These are phyloP conservation scores for Gracilaria vermiculophylla DNA, from an alignment of 23 red algal species.

Conservation along the genomic window DNA sequence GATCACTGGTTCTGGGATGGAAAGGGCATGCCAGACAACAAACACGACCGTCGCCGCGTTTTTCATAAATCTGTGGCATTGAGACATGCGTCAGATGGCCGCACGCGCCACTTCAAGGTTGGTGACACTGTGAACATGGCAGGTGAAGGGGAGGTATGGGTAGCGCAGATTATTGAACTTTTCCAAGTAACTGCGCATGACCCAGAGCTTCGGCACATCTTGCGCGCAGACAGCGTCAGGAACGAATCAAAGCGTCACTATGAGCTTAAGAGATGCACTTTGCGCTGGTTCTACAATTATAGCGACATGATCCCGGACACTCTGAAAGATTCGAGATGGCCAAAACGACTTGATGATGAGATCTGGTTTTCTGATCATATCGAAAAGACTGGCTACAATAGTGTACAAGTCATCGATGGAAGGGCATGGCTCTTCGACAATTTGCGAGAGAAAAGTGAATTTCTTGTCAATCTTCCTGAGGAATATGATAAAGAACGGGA, in stretches of 20 bases:
- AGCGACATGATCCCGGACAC: constrained; percentile 5
- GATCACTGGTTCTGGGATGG: constrained; percentile 9
- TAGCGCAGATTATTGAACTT: constrained; percentile 57
- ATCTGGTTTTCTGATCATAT: constrained; percentile 57
- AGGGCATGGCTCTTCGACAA: constrained; percentile 42
- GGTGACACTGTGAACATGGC: constrained; percentile 60
- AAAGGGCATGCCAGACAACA: neutral
- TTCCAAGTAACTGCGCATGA: constrained; percentile 41
- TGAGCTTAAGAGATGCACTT: constrained; percentile 39
- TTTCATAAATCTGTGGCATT: neutral
- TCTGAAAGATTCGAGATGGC: neutral
- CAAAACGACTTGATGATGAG: constrained; percentile 23
- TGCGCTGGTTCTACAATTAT: constrained; percentile 64
- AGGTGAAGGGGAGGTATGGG: constrained; percentile 34
- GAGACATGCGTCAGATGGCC: neutral
- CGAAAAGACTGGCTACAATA: constrained; percentile 47
- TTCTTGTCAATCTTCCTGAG: neutral
- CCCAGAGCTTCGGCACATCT: constrained; percentile 16
- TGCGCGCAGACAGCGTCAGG: neutral
- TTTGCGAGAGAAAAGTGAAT: constrained; percentile 14
- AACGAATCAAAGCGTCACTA: constrained; percentile 30
- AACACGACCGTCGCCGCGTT: neutral
- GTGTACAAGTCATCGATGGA: constrained; percentile 49
- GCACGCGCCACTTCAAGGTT: constrained; percentile 25
- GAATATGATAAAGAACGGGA: constrained; percentile 25